Conservation (phyloP, 768 basidiomycete species). For the Crucibulum laeve region DNA sequence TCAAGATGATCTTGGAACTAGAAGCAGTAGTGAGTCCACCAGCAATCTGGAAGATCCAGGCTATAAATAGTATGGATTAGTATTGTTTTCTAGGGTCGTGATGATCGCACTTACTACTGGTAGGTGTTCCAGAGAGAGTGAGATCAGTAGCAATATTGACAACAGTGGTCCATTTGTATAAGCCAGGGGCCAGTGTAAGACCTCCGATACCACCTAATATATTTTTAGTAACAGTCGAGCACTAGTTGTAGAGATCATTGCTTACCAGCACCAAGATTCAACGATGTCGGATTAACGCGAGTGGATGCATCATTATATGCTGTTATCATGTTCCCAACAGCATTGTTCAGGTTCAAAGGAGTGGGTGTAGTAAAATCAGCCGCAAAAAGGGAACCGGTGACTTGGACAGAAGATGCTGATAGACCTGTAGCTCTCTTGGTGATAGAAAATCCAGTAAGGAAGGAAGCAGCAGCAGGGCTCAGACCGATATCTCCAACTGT, state of each 20-base stretch:
- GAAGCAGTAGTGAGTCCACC: conserved; percentile 8
- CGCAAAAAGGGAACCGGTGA: conserved; percentile 15
- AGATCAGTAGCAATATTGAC: conserved; percentile 10
- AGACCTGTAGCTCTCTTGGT: conserved; percentile 9
- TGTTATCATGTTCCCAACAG: conserved; percentile 15
- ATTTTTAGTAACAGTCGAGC: background rate
- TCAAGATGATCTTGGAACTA: conserved; percentile 8
- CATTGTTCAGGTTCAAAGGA: conserved; percentile 13
- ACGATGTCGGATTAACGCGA: conserved; percentile 11
- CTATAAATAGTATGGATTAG: conserved; percentile 4
- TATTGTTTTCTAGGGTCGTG: background rate
- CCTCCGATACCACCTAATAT: conserved; percentile 14
- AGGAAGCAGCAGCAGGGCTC: conserved; percentile 14
- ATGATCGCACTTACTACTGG: conserved; percentile 8
- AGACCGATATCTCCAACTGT: conserved; percentile 15
- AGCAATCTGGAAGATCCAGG: conserved; percentile 17
- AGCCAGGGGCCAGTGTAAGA: conserved; percentile 11
- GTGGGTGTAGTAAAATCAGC: conserved; percentile 15
- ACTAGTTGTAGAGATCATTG: background rate
- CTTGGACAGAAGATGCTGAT: conserved; percentile 16
- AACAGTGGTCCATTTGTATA: conserved; percentile 13
- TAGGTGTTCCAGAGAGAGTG: conserved; percentile 6
- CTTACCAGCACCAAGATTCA: conserved; percentile 12
- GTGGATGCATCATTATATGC: conserved; percentile 15
- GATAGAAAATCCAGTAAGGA: conserved; percentile 18